These are phyloP conservation scores for Punctularia strigosozonata DNA, from an alignment of 768 basidiomycete species.

Conservation along the genomic window DNA sequence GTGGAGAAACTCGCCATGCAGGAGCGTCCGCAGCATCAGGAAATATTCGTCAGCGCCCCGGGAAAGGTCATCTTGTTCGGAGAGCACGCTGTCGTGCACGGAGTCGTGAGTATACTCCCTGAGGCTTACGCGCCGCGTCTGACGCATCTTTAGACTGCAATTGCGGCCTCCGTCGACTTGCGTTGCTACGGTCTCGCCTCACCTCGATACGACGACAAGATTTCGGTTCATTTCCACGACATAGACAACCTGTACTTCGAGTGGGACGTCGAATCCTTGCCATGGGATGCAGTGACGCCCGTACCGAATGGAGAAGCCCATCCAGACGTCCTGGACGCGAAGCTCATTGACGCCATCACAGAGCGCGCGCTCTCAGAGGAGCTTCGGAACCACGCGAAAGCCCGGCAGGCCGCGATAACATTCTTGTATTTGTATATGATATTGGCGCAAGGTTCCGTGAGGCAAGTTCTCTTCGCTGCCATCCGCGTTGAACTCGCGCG, in stretches of 20 bases:
- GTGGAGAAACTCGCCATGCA: conserved; percentile 53
- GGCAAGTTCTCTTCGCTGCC: conserved; percentile 31
- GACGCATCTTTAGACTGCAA: conserved; percentile 54
- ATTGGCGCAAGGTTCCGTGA: conserved; percentile 39
- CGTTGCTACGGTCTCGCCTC: conserved; percentile 85
- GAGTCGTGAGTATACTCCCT: conserved; percentile 55
- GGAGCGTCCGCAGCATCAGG: conserved; percentile 25
- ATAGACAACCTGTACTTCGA: conserved; percentile 66
- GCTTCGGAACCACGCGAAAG: conserved; percentile 19
- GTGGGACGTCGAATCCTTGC: conserved; percentile 69
- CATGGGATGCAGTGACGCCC: conserved; percentile 65
- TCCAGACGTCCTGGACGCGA: conserved; percentile 59
- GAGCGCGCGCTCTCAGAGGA: conserved; percentile 24
- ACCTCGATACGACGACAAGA: conserved; percentile 58
- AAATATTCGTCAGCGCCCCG: conserved; percentile 89
- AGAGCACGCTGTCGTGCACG: conserved; percentile 97
- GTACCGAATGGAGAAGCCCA: conserved; percentile 38
- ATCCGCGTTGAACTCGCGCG: conserved; percentile 7
- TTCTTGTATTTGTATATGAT: conserved; percentile 94
- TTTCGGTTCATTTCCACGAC: conserved; percentile 72
- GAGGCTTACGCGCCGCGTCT: conserved; percentile 3
- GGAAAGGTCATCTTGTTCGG: conserved; percentile 98
- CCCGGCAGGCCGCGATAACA: conserved; percentile 44
- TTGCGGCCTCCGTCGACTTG: conserved; percentile 91
- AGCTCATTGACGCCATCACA: conserved; percentile 62